Conservation (phyloP, 2,329 filamentous ascomycete genomes). For the Thelonectria discophora region DNA sequence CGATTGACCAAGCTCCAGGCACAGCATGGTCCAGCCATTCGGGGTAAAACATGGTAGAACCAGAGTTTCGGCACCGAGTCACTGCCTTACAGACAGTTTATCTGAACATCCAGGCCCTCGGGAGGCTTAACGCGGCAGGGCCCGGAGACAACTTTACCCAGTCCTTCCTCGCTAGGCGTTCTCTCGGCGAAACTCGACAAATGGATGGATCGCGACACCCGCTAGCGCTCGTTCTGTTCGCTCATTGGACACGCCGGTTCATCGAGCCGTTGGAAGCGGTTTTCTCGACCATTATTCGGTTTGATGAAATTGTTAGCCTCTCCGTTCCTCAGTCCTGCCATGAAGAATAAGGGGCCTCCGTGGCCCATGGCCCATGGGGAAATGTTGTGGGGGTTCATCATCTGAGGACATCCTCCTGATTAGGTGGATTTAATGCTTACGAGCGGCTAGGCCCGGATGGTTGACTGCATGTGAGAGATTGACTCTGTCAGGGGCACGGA, state of each 20-base stretch:
- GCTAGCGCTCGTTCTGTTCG: constrained; percentile 4
- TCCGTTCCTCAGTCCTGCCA: not conserved
- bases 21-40: too few species aligned
- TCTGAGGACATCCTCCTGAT: not conserved
- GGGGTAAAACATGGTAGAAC: too few species aligned
- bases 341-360: constrained; percentile 16
- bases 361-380: too few species aligned
- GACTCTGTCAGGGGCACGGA: not conserved
- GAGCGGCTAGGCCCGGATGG: constrained; percentile 9
- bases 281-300: not conserved
- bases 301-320: too few species aligned
- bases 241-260: constrained; percentile 2
- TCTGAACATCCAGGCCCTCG: not conserved
- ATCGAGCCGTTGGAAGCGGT: not conserved
- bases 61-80: too few species aligned
- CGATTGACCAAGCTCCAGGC: too few species aligned
- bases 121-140: not conserved
- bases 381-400: constrained; percentile 7
- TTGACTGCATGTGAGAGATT: not conserved
- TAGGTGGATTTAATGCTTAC: not conserved
- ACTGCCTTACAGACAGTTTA: not conserved
- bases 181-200: constrained; percentile 18
- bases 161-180: constrained; percentile 13
- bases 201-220: not conserved
- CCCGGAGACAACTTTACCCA: not conserved